Evolutionary conservation across 1,284 basidiomycete species (phyloP).

Genomic region (Pulveroboletus sp.): DNA sequence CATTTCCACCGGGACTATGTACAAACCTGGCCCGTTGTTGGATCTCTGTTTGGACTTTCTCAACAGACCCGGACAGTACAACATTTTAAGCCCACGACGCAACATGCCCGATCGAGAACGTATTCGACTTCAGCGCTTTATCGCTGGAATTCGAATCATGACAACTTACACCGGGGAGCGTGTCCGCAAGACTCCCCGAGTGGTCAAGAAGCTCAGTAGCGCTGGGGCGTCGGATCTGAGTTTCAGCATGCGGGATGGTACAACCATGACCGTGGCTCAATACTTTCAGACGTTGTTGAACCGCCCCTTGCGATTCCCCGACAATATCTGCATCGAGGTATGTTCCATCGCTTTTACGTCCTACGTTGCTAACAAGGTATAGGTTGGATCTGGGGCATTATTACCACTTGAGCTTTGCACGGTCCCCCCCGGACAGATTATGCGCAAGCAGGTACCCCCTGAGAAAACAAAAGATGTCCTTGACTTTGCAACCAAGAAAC

Average conservation of each 20-base stretch:
- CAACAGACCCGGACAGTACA: constrained; percentile 36
- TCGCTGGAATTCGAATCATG: constrained; percentile 52
- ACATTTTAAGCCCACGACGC: constrained; percentile 40
- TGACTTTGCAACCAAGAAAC: constrained; percentile 68
- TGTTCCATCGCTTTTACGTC: background rate
- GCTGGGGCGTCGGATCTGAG: constrained; percentile 46
- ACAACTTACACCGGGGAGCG: constrained; percentile 39
- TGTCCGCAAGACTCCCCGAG: constrained; percentile 41
- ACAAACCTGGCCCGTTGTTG: constrained; percentile 49
- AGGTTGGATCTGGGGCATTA: constrained; percentile 65
- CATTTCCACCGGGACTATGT: constrained; percentile 75
- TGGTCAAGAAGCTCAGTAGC: constrained; percentile 52
- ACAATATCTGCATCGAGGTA: constrained; percentile 63
- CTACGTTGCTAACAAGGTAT: background rate
- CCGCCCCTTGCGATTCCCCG: constrained; percentile 49
- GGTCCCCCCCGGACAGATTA: constrained; percentile 66
- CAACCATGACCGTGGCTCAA: constrained; percentile 51
- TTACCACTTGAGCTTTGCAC: constrained; percentile 66
- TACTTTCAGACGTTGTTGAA: constrained; percentile 56
- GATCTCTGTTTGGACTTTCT: constrained; percentile 57
- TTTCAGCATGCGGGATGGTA: constrained; percentile 56
- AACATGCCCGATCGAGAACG: constrained; percentile 56
- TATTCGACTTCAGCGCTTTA: constrained; percentile 56
- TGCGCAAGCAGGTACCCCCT: constrained; percentile 68
- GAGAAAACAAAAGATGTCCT: constrained; percentile 64